phyloP scores from a whole-genome alignment of 306 rosid genomes.

The Ochetophila trinervis region DNA sequence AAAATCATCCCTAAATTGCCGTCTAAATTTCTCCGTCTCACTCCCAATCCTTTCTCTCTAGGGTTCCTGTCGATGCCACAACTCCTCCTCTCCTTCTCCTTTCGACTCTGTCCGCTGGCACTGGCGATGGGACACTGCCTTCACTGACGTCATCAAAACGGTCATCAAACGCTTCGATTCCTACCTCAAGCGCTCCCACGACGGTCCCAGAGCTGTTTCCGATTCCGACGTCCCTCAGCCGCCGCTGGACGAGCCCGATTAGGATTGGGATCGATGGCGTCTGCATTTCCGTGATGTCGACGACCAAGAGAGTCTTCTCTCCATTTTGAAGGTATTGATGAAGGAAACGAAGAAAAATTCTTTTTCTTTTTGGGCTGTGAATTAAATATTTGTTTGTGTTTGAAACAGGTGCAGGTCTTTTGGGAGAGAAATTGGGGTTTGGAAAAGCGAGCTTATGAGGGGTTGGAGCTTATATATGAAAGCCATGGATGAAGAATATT shows the following conservation, averaged over 20 bases:
- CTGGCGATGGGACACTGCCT: constrained; percentile 61
- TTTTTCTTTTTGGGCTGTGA: not conserved
- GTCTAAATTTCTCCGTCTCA: too few relatives aligned
- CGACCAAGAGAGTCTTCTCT: constrained; percentile 66
- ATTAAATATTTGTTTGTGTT: not conserved
- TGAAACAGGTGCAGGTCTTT: constrained; percentile 68
- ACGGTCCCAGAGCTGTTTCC: constrained; percentile 8
- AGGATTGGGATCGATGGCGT: too few relatives aligned
- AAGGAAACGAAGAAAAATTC: not conserved
- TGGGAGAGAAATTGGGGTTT: too few relatives aligned
- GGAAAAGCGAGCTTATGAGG: too few relatives aligned
- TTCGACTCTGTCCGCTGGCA: constrained; percentile 34
- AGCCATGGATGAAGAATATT: too few relatives aligned
- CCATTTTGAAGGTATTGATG: constrained; percentile 61
- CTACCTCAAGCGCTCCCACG: constrained; percentile 12
- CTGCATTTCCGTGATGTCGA: too few relatives aligned
- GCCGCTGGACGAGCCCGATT: constrained; percentile 36
- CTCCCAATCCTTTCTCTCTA: too few relatives aligned
- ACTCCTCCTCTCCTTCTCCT: too few relatives aligned
- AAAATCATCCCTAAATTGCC: too few relatives aligned
- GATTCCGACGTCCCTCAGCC: not conserved
- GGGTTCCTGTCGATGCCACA: too few relatives aligned
- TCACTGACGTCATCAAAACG: constrained; percentile 41
- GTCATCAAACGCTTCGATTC: constrained; percentile 58
- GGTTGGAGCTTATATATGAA: too few relatives aligned